Evolutionary conservation across 148 eudicot species (phyloP), one percentile per base, ranked within the genome.

Genomic region (Rhododendron williamsianum): DNA sequence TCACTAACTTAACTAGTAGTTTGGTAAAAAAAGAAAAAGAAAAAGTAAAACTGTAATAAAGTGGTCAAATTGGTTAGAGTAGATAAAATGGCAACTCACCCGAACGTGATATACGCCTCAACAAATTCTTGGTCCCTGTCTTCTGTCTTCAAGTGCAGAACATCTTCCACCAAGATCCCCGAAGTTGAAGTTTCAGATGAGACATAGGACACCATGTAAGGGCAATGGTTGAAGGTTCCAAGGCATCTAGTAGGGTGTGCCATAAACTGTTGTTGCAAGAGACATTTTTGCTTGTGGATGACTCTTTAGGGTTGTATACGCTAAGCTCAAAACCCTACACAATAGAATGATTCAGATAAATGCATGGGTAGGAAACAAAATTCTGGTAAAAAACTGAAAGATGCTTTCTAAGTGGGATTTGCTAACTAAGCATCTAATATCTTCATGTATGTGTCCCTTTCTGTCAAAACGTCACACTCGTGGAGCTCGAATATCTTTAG

Each of bases 151-250:
- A 80, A 80, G 82, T 52, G 82, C 65, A 80, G 82, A 52, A 80
- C 49, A 51, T 80, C 82, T 54, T 79, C 82, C 82, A 79, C 83
- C 85, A 96, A 90, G 82, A 94, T 88, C 85, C 99, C 99, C 54
- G 99, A 93, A 67, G 99, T 93, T 81, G 99, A 94, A 83, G 99
- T 96, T 89, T 93, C 95, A 74, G 98, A 93, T 82, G 98, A 94
- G 86, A 96, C 92, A 89, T 96, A 96, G 5, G 98, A 96, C 35
- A 96, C 94, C 25, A 87, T 87, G 76, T 96, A 96, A 76, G 98
- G 99, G 90, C 99, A 96, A 38, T 88, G 89, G 67, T 82, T 86
- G 65, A 86, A 83, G 81, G 89, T 63, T 84, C 88, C 91, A 16
- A 2, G 60, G 82, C 82, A 79, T 79, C 38, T 79, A 79, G 30